These are phyloP conservation scores for Chenopodium album DNA, from an alignment of 148 eudicot species.

Conservation along the genomic window DNA sequence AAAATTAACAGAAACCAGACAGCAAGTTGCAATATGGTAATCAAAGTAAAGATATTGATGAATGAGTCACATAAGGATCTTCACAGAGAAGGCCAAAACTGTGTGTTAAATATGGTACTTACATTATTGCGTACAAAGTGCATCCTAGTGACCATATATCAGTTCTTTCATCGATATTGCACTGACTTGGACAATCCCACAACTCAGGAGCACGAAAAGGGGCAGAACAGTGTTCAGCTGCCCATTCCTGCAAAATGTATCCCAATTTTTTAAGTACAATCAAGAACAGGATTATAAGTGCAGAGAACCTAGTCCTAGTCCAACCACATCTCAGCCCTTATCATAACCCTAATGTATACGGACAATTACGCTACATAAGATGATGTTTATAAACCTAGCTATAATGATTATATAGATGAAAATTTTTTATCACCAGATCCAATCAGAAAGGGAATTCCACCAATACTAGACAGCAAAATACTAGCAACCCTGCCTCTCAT, in stretches of 20 bases:
- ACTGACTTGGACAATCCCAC: constrained; percentile 96
- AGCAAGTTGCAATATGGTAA: neutral
- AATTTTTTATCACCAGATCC: neutral
- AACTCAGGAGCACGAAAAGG: constrained; percentile 95
- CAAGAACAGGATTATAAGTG: neutral
- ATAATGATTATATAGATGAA: neutral
- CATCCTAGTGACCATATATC: constrained; percentile 98
- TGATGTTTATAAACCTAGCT: neutral
- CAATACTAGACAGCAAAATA: neutral
- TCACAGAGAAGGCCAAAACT: neutral
- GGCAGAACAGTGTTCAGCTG: constrained; percentile 94
- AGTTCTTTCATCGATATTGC: constrained; percentile 91
- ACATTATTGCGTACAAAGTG: constrained; percentile 92
- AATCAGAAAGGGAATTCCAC: neutral
- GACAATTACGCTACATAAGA: neutral
- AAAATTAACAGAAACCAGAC: neutral
- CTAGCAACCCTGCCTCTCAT: neutral
- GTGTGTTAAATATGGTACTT: constrained; percentile 26
- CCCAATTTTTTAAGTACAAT: constrained; percentile 6
- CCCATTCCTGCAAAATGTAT: constrained; percentile 78
- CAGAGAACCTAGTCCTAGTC: neutral
- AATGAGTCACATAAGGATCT: neutral
- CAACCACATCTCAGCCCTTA: neutral
- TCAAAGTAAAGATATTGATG: neutral
- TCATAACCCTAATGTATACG: neutral